Base-by-base conservation (phyloP, 768 basidiomycete genomes). In the Obba rivulosa region DNA sequence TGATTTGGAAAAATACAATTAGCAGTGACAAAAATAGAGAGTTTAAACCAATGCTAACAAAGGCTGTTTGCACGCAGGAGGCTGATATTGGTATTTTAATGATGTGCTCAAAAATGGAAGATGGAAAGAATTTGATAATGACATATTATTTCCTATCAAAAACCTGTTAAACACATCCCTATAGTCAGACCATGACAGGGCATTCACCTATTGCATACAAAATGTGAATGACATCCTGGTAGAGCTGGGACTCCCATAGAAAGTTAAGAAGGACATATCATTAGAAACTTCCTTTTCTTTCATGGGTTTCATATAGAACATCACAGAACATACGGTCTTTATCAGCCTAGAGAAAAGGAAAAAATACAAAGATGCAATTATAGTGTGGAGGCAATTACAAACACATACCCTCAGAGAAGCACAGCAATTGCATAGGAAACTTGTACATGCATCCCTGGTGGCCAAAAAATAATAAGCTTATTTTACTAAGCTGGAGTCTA, bases 341-440 rank as follows among this genome's bases (percentile, higher is more conserved):
- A 8, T 41, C 39, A 41, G 10, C 9, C 9, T 8, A 9, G 18
- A 10, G 39, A 41, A 41, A n/a, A n/a, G n/a, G n/a, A 18, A 21
- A 8, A 41, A 41, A 18, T 69, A 69, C 48, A 21, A 57, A 0
- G 37, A 18, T 0, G 59, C 62, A 11, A 65, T 72, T 9, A 5
- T 45, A 0, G 52, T 52, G 3, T 74, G 71, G 72, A 8, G 9
- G 39, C 1, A 28, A 2, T 42, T 0, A 1, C 34, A 2, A 0
- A 54, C 51, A 1, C 72, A 75, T 52, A 52, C 50, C 8, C 59
- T 70, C 2, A 45, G 62, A 3, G 60, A 74, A 2, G 61, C 66
- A 0, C 57, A 67, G 17, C 64, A 60, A 7, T 60, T 76, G 0
- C 66, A 74, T 39, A 69, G 74, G 0, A 72, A 74, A 40, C 63